Conservation (phyloP, 1,284 basidiomycete genomes). For the Ceratobasidium sp. region DNA sequence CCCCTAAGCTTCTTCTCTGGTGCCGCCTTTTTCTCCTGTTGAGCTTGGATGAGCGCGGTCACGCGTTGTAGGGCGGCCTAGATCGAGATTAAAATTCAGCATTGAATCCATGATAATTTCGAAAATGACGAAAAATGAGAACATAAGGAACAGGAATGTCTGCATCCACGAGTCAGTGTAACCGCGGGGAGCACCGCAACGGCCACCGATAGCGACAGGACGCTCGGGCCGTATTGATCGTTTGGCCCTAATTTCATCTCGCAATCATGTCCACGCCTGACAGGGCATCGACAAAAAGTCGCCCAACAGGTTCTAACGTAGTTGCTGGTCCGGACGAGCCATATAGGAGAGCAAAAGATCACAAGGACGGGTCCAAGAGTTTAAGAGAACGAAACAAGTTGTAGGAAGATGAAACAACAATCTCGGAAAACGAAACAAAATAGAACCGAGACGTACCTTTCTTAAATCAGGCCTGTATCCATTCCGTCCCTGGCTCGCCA, state of each 20-base stretch:
- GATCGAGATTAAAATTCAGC: slow-evolving; percentile 51
- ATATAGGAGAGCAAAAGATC: slow-evolving; percentile 12
- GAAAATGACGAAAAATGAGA: slow-evolving; percentile 43
- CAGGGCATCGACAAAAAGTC: slow-evolving; percentile 68
- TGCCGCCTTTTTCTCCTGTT: slow-evolving; percentile 73
- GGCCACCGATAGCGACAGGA: slow-evolving; percentile 79
- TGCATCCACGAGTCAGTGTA: slow-evolving; percentile 75
- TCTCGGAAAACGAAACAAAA: slow-evolving; percentile 44
- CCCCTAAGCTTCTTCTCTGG: slow-evolving; percentile 80
- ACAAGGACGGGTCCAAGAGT: slow-evolving; percentile 41
- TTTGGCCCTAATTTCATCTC: slow-evolving; percentile 64
- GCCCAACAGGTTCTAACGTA: slow-evolving; percentile 68
- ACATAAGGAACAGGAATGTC: slow-evolving; percentile 56
- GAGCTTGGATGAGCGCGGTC: slow-evolving; percentile 75
- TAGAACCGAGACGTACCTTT: slow-evolving; percentile 64
- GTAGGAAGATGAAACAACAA: no score
- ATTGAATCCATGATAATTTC: slow-evolving; percentile 45
- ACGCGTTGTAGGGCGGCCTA: slow-evolving; percentile 85
- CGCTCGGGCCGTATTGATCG: slow-evolving; percentile 71
- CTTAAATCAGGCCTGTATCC: slow-evolving; percentile 88
- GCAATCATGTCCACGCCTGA: slow-evolving; percentile 89
- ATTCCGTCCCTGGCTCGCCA: slow-evolving; percentile 71
- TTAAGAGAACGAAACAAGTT: slow-evolving; percentile 38
- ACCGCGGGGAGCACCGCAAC: slow-evolving; percentile 68
- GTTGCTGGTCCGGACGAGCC: slow-evolving; percentile 57